Evolutionary conservation across 345 rosid species (phyloP).

Genomic region (Erodium maritimum): DNA sequence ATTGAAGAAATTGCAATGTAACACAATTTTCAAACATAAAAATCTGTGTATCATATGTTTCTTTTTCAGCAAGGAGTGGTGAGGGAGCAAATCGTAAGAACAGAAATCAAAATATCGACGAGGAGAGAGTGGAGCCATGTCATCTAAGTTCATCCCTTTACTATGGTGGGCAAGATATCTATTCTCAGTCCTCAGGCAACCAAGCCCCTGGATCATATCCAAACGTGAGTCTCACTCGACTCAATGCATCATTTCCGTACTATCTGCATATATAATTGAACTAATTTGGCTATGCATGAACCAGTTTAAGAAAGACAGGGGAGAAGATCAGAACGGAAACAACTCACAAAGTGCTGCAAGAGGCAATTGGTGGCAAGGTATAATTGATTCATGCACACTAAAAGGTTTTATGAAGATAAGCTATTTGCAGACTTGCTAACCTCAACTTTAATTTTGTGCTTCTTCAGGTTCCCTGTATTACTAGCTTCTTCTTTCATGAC

Average conservation of each 20-base stretch:
- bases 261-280: not conserved
- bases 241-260: not conserved
- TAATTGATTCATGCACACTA: not conserved
- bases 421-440: not conserved
- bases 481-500: slow-evolving; percentile 26
- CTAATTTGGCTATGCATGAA: not conserved
- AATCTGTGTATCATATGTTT: too few relatives aligned
- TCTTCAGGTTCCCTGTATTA: slow-evolving; percentile 80
- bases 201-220: slow-evolving; percentile 29
- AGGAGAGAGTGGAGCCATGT: slow-evolving; percentile 49
- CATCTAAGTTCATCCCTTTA: slow-evolving; percentile 76
- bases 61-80: slow-evolving; percentile 21
- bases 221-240: slow-evolving; percentile 30
- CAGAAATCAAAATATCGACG: slow-evolving; percentile 20
- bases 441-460: not conserved
- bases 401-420: not conserved
- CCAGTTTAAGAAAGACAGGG: slow-evolving; percentile 49
- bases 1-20: too few relatives aligned
- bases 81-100: slow-evolving; percentile 28
- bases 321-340: slow-evolving; percentile 43
- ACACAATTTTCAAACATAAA: too few relatives aligned
- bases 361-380: slow-evolving; percentile 99
- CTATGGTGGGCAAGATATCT: slow-evolving; percentile 81
- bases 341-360: slow-evolving; percentile 54
- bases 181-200: slow-evolving; percentile 27